Evolutionary conservation across 2,329 filamentous ascomycete genomes (phyloP).

Genomic region (Aureobasidium sp.): DNA sequence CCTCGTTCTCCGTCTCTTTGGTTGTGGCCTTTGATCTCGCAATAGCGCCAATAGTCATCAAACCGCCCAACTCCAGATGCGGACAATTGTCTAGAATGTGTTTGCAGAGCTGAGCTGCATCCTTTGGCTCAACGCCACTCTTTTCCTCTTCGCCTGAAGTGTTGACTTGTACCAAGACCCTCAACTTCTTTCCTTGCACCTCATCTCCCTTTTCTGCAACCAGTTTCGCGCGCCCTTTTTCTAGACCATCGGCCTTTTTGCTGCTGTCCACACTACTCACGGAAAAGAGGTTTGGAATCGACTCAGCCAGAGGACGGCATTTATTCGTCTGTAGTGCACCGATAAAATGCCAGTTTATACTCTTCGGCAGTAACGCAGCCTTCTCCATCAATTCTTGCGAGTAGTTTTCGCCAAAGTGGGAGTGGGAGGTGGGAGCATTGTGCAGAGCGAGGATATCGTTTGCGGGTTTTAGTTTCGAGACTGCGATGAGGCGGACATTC

Average conservation of each 20-base stretch:
- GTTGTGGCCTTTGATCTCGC: constrained; percentile 67
- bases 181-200: constrained; percentile 39
- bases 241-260: constrained; percentile 80
- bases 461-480: constrained; percentile 92
- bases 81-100: constrained; percentile 66
- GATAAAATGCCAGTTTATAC: constrained; percentile 93
- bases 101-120: constrained; percentile 58
- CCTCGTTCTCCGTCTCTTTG: constrained; percentile 80
- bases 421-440: constrained; percentile 44
- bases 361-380: constrained; percentile 65
- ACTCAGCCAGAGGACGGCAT: constrained; percentile 74
- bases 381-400: constrained; percentile 75
- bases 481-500: constrained; percentile 79
- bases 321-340: constrained; percentile 90
- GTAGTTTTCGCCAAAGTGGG: constrained; percentile 97
- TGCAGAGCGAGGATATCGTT: constrained; percentile 85
- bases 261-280: constrained; percentile 82
- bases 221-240: constrained; percentile 64
- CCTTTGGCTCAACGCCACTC: constrained; percentile 67
- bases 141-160: constrained; percentile 85
- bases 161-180: constrained; percentile 89
- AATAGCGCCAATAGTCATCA: constrained; percentile 98
- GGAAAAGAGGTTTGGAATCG: constrained; percentile 82
- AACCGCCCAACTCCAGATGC: constrained; percentile 64
- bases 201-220: constrained; percentile 30